Evolutionary conservation across 148 eudicot genomes (phyloP), one percentile per base, ranked within the genome.

Genomic region (Dysphania ambrosioides): DNA sequence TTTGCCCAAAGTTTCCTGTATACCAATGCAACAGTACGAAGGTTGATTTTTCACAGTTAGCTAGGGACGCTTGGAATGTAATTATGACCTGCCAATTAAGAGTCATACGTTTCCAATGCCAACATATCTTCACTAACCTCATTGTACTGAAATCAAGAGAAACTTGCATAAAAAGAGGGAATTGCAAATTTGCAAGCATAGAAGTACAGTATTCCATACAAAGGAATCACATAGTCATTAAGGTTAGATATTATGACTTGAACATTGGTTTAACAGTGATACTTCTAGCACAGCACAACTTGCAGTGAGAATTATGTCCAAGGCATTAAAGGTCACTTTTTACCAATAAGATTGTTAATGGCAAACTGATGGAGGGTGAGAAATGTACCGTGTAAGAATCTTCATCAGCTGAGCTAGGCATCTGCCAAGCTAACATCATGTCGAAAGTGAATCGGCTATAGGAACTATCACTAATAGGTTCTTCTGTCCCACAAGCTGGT

Each of bases 401-500:
- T 83, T 95, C 88, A 60, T 88, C 84, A 5, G 26, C 55, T 2
- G 83, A 82, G 75, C 61, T 81, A 66, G 97, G 97, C 72, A 57
- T 85, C 75, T 95, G 89, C 98, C 97, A 95, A 65, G 98, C 96
- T 23, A 90, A 90, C 98, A 95, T 95, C 89, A 95, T 89, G 78
- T 90, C 96, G 35, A 90, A 95, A 5, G 98, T 92, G 75, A 95
- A 81, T 62, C 96, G 96, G 74, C 88, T 88, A 73, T 88, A 92
- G 1, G 85, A 84, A 10, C 83, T 86, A 82, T 86, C 86, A 61
- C 76, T 76, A 8, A 90, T 84, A 41, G 75, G 75, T 72, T 84
- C 90, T 67, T 83, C 81, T 41, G 81, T 74, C 27, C 79, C 72
- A 56, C 75, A 70, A 63, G 15, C 56, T 34, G 91, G 84, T 60